Evolutionary conservation across 1,139 yeast genomes (phyloP).

Genomic region (Debaryomyces sp.): DNA sequence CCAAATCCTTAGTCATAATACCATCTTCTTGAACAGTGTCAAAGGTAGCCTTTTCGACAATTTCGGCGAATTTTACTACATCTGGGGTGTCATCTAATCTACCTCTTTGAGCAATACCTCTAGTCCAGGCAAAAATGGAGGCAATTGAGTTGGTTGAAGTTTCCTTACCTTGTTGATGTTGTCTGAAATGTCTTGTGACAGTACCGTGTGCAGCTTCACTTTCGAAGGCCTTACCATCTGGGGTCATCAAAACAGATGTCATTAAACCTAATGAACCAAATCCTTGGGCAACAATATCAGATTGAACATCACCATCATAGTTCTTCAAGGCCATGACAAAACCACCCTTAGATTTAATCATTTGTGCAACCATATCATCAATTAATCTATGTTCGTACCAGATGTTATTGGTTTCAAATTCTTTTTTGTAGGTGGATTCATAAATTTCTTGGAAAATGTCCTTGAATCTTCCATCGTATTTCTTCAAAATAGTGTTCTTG

Average conservation of each 20-base stretch:
- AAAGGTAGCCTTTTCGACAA: slow-evolving; percentile 67
- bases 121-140: slow-evolving; percentile 84
- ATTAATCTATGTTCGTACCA: slow-evolving; percentile 82
- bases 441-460: slow-evolving; percentile 74
- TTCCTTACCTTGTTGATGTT: slow-evolving; percentile 81
- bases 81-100: slow-evolving; percentile 71
- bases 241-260: slow-evolving; percentile 85
- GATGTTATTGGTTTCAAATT: slow-evolving; percentile 67
- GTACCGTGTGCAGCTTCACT: slow-evolving; percentile 90
- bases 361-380: slow-evolving; percentile 89
- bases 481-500: slow-evolving; percentile 79
- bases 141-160: slow-evolving; percentile 86
- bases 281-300: slow-evolving; percentile 86
- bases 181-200: slow-evolving; percentile 84
- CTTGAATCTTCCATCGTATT: slow-evolving; percentile 81
- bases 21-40: slow-evolving; percentile 75
- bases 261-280: slow-evolving; percentile 82
- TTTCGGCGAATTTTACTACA: slow-evolving; percentile 66
- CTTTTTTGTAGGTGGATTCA: slow-evolving; percentile 55
- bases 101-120: slow-evolving; percentile 83
- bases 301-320: slow-evolving; percentile 86
- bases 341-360: slow-evolving; percentile 84
- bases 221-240: slow-evolving; percentile 83
- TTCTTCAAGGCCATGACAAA: slow-evolving; percentile 82
- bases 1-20: slow-evolving; percentile 82